Base-by-base conservation (phyloP, 2,329 filamentous ascomycete species). In the Fusarium brachygibbosum region DNA sequence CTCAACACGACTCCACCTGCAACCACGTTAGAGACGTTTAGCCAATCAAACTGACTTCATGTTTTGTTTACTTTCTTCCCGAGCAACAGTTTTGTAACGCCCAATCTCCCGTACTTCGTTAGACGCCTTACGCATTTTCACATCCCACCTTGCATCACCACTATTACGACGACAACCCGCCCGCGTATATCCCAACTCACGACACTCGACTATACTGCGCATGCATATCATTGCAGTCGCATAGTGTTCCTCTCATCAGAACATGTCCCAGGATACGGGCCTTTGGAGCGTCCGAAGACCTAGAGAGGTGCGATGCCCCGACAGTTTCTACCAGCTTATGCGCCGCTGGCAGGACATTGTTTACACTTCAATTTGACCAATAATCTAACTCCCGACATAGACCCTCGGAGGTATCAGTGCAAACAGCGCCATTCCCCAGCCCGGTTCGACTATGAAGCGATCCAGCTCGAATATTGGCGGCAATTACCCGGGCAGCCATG, bases 381-480 rank as follows among this genome's bases (percentile, higher is more conserved):
- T 10, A 21, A 34, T 65, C 70, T 77, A 58, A 75, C 67, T n/a
- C 34, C 53, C 44, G 37, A 37, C 69, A 68, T 79, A 97, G 93
- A 98, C 96, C 55, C 88, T 98, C 63, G 94, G 91, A 70, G 90
- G 90, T 71, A 89, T 97, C 76, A 95, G 89, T 78, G 89, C 90
- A 79, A 95, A 94, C 79, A 92, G 92, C 21, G 88, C 89, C 23
- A 93, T 99, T 68, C 96, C 96, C 21, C 93, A 97, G 82, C 95
- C 96, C 11, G 87, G 92, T 29, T 98, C 95, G 40, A 93, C 94
- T 40, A 91, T 99, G 87, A 99, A 99, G 84, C 93, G 96, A 79
- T 92, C 93, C 31, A 96, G 90, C 76, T 94, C 93, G 14, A 90
- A 89, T 73, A 89, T 89, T 68, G 88, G 89, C 75, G 84, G 84